Evolutionary conservation across 1,139 yeast species (phyloP).

Genomic region (Yarrowia galli): DNA sequence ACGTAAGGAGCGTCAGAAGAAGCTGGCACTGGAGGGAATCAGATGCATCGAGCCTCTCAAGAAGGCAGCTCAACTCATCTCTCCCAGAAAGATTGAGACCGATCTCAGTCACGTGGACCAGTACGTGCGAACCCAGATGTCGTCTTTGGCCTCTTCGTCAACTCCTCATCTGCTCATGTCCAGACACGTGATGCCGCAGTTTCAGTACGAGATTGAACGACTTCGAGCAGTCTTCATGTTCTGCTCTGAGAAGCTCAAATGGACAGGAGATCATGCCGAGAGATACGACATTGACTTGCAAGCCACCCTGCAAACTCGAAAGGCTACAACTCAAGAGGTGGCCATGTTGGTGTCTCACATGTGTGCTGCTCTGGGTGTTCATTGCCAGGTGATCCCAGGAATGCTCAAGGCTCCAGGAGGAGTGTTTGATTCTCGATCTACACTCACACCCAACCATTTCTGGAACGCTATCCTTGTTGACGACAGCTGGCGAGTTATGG

Average conservation of each 20-base stretch:
- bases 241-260: constrained; percentile 60
- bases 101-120: constrained; percentile 30
- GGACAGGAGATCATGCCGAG: constrained; percentile 45
- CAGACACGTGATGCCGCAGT: constrained; percentile 42
- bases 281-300: constrained; percentile 43
- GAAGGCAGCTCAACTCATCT: constrained; percentile 19
- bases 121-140: constrained; percentile 30
- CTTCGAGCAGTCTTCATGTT: constrained; percentile 69
- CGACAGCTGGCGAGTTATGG: constrained; percentile 81
- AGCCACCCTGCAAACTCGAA: constrained; percentile 53
- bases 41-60: constrained; percentile 69
- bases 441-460: constrained; percentile 75
- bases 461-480: constrained; percentile 85
- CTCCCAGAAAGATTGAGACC: constrained; percentile 18
- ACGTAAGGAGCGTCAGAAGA: constrained; percentile 70
- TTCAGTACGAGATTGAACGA: constrained; percentile 58
- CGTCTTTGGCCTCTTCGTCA: constrained; percentile 16
- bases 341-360: constrained; percentile 78
- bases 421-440: constrained; percentile 52
- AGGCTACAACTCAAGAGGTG: constrained; percentile 74
- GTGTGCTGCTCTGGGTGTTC: constrained; percentile 72
- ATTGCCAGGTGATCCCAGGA: constrained; percentile 80
- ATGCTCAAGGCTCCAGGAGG: constrained; percentile 81
- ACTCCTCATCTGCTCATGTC: constrained; percentile 32
- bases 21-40: constrained; percentile 69